phyloP scores from a whole-genome alignment of 306 rosid genomes.

The Prunus kanzakura region DNA sequence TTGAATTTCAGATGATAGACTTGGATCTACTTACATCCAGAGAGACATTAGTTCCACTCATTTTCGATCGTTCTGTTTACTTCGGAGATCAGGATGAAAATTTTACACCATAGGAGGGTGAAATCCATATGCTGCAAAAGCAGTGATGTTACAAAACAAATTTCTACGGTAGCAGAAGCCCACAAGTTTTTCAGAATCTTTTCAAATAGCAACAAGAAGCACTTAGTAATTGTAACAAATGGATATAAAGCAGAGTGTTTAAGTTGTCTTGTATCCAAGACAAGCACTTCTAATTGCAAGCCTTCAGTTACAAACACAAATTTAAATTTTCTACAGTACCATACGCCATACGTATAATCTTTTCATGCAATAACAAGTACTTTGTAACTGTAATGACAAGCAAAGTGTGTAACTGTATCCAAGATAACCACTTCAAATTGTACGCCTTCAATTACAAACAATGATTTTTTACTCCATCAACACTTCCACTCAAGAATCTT shows the following conservation, averaged over 20 bases:
- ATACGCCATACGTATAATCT: neutral
- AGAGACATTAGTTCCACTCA: neutral
- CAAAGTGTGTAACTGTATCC: slow-evolving; percentile 7
- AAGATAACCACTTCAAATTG: slow-evolving; percentile 7
- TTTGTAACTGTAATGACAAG: slow-evolving; percentile 1
- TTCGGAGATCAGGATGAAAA: no score
- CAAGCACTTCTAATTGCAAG: slow-evolving; percentile 5
- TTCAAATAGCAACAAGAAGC: slow-evolving; percentile 1
- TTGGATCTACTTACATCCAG: neutral
- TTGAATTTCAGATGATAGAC: neutral
- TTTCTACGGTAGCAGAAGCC: no score
- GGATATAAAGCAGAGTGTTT: slow-evolving; percentile 5
- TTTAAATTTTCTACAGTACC: neutral
- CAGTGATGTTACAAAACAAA: no score
- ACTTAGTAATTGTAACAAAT: slow-evolving; percentile 2
- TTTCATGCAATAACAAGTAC: slow-evolving; percentile 13
- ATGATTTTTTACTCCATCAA: neutral
- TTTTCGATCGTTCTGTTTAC: no score
- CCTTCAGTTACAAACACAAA: slow-evolving; percentile 5
- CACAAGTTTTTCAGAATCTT: no score
- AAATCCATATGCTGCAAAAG: no score
- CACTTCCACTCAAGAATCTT: slow-evolving; percentile 38
- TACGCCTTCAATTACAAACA: slow-evolving; percentile 13
- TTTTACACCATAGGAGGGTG: no score
- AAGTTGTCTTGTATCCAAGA: slow-evolving; percentile 14